Evolutionary conservation across 169 alveolate species (phyloP).

Genomic region (Haemoproteus tartakovskyi): DNA sequence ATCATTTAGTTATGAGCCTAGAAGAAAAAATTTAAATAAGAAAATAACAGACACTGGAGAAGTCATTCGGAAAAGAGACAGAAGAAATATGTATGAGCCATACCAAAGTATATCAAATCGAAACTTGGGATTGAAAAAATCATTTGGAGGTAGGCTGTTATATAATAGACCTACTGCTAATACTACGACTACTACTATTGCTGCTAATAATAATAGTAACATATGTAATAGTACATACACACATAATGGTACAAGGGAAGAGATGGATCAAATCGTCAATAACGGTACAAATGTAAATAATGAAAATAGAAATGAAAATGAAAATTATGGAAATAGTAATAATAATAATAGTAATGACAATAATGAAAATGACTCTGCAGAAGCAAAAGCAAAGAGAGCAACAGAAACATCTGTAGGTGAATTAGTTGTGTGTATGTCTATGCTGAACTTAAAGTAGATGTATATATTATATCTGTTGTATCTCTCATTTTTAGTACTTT

Average conservation of each 20-base stretch:
- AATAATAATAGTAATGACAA: neutral
- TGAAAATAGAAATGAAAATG: neutral
- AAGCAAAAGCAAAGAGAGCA: no score
- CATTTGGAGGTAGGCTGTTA: no score
- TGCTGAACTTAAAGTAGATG: constrained; percentile 34
- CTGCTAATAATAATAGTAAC: neutral
- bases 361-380: neutral
- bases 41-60: constrained; percentile 55
- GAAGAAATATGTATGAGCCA: constrained; percentile 52
- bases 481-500: neutral
- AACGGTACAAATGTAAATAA: neutral
- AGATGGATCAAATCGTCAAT: no score
- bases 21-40: constrained; percentile 61
- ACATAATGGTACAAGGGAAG: no score
- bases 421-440: constrained; percentile 45
- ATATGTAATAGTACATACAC: no score
- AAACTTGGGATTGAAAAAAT: neutral
- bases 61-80: constrained; percentile 47
- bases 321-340: neutral
- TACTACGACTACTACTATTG: no score
- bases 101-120: constrained; percentile 17
- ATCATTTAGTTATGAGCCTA: constrained; percentile 46
- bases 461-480: neutral
- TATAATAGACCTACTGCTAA: no score
- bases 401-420: constrained; percentile 62